Conservation (phyloP, 2,329 filamentous ascomycete genomes). For the Lachnellula willkommii region DNA sequence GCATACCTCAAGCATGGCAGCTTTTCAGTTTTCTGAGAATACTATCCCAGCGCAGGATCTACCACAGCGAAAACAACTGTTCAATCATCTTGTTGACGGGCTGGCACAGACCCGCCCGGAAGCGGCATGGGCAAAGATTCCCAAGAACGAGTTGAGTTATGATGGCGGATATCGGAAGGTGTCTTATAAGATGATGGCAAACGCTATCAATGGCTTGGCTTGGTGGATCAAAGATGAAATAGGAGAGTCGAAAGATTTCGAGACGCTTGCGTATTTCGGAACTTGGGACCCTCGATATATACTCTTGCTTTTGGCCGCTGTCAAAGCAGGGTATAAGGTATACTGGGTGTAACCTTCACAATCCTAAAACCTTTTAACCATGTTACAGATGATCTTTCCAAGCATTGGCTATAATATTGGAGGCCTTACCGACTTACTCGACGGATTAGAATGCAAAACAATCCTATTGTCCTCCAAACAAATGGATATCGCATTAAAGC, state of each 20-base stretch:
- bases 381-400: conserved; percentile 17
- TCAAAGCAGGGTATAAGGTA: conserved; percentile 5
- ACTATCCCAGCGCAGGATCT: background rate
- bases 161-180: conserved; percentile 7
- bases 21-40: background rate
- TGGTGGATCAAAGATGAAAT: conserved; percentile 11
- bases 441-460: conserved; percentile 4
- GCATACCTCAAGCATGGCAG: background rate
- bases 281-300: background rate
- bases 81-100: conserved; percentile 1
- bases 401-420: background rate
- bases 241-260: conserved; percentile 22
- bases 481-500: background rate
- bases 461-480: background rate
- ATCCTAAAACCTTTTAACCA: background rate
- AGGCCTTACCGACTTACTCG: background rate
- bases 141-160: background rate
- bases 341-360: background rate
- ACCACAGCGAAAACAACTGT: conserved; percentile 1
- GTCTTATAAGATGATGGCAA: conserved; percentile 10
- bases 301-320: background rate
- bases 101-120: conserved; percentile 1
- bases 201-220: conserved; percentile 17
- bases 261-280: conserved; percentile 42
- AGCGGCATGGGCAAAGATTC: conserved; percentile 1